phyloP scores from a whole-genome alignment of 1,284 basidiomycete species.

The Ceratobasidium sp. region DNA sequence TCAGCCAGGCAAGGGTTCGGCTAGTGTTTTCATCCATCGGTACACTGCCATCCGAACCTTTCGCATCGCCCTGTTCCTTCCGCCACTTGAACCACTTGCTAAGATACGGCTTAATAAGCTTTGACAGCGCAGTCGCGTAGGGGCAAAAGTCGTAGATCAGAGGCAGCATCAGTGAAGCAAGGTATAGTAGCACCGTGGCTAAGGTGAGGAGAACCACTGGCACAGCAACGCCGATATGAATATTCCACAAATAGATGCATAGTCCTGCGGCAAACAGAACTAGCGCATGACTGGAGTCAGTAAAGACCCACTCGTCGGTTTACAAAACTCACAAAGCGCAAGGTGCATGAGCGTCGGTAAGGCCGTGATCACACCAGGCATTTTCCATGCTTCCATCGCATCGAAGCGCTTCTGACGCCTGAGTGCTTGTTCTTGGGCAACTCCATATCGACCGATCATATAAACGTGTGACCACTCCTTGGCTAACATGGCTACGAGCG shows the following conservation, averaged over 20 bases:
- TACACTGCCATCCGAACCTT: neutral
- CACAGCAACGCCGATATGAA: neutral
- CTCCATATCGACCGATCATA: neutral
- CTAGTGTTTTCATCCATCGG: constrained; percentile 15
- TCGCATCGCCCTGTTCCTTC: too few relatives aligned
- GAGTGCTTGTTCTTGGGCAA: neutral
- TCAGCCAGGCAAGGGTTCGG: constrained; percentile 3
- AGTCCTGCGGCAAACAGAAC: constrained; percentile 9
- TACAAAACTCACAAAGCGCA: too few relatives aligned
- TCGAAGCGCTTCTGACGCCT: constrained; percentile 1
- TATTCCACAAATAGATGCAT: constrained; percentile 10
- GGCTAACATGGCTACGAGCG: neutral
- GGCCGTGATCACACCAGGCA: too few relatives aligned
- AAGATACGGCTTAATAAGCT: too few relatives aligned
- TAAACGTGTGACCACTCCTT: neutral
- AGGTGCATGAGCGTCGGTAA: too few relatives aligned
- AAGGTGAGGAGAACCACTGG: neutral
- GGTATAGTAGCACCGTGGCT: neutral
- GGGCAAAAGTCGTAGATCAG: neutral
- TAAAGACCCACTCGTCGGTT: too few relatives aligned
- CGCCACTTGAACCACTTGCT: too few relatives aligned
- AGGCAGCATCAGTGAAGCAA: neutral
- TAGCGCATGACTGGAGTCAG: neutral
- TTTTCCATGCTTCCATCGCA: too few relatives aligned
- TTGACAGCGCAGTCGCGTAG: neutral